Evolutionary conservation across 306 rosid genomes (phyloP), one percentile per base, ranked within the genome.

Genomic region (Styphnolobium japonicum): DNA sequence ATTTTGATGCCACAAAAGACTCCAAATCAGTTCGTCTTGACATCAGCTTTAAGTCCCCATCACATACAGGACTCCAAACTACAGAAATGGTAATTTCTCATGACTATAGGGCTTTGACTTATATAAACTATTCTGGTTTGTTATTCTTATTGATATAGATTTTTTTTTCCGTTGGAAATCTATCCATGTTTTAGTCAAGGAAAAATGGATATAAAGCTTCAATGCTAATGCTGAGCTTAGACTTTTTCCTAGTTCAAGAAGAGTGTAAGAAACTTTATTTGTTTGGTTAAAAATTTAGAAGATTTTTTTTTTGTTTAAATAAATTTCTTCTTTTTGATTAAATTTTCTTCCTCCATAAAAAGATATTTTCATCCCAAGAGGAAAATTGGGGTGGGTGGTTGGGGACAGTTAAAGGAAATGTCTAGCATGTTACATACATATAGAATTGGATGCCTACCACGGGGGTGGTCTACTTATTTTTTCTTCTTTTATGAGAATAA

Each of bases 11-110:
- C 33, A 42, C 80, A 66, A 89, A 63, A 60, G 92, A 80, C 73
- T 86, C 97, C 4, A 87, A 89, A 79, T 90, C 97, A 53, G 89
- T 94, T 84, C 93, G 98, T 7, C 81, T 94, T 71, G 98, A 94
- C 83, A 92, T 94, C 67, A 92, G 98, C 92, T 94, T 94, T 64
- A 94, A 89, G 85, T 84, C 98, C 71, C 85, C 93, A 21, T 94
- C 98, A 51, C 97, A 94, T 83, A 94, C 98, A 37, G 97, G 98
- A 80, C 91, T 94, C 80, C 97, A 92, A 85, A 94, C 98, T 66
- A 90, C 98, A 80, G 91, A 87, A 73, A 85, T 92, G 98, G 98
- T 94, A 89, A 80, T 75, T 52, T 56, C 72, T 29, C 39, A 23
- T 29, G 80, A 34, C 49, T 43, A 33, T 64, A 62, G 55, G 46